Evolutionary conservation across 306 rosid genomes (phyloP).

Genomic region (Rosa chinensis): DNA sequence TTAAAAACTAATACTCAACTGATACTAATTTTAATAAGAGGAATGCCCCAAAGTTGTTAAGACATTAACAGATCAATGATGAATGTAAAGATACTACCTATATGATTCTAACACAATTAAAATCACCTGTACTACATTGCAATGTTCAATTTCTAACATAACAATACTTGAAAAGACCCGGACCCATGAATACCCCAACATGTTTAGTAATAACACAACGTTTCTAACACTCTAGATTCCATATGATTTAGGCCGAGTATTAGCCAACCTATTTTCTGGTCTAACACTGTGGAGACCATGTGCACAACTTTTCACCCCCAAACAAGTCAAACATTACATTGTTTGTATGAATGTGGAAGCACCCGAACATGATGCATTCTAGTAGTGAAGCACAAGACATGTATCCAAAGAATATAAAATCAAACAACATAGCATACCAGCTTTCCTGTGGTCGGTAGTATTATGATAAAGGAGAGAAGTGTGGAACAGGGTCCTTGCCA

Average conservation of each 20-base stretch:
- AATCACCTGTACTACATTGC: not conserved
- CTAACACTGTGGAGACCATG: not conserved
- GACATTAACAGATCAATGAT: not conserved
- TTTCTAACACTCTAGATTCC: not conserved
- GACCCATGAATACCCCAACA: not conserved
- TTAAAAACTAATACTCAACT: not conserved
- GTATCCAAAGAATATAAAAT: not conserved
- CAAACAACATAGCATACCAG: conserved; percentile 43
- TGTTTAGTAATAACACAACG: not conserved
- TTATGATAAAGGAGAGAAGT: conserved; percentile 73
- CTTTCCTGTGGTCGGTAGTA: conserved; percentile 72
- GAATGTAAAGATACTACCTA: not conserved
- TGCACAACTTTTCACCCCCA: conserved; percentile 14
- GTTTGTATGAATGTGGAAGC: not conserved
- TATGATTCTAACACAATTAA: not conserved
- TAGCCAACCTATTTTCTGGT: no score
- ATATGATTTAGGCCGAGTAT: no score
- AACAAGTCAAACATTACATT: not conserved
- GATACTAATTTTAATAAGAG: not conserved
- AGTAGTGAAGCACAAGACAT: not conserved
- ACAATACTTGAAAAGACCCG: not conserved
- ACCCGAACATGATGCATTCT: not conserved
- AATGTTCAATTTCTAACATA: not conserved
- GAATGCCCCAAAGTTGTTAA: not conserved
- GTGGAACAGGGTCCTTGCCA: conserved; percentile 76